A percentile compares a stretch with the other conserved stretches of the same genome.
Conservation (phyloP, 441 rosid species). For the Aquilaria agallochum region DNA sequence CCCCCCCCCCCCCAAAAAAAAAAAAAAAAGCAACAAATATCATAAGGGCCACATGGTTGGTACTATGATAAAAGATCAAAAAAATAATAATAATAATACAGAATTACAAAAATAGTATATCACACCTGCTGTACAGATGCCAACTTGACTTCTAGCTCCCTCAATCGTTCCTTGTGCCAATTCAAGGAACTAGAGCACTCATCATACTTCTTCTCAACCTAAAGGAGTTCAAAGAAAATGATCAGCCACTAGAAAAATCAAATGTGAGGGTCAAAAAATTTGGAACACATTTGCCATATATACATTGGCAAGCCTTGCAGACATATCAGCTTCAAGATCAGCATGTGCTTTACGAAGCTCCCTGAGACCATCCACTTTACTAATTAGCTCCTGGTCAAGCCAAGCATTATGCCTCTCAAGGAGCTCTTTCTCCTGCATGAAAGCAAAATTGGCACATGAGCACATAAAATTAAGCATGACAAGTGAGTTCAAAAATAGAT, state of each 20-base stretch:
- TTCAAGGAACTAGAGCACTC: constrained; percentile 66
- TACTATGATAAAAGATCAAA: constrained; percentile 5
- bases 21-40: constrained; percentile 5
- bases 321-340: constrained; percentile 78
- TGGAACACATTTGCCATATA: constrained; percentile 11
- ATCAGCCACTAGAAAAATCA: constrained; percentile 5
- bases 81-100: neutral
- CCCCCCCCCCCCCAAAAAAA: constrained; percentile 16
- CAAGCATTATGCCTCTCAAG: constrained; percentile 82
- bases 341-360: constrained; percentile 63
- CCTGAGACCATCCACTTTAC: constrained; percentile 61
- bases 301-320: constrained; percentile 76
- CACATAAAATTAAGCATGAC: too few relatives aligned
- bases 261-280: neutral
- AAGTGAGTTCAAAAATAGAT: too few relatives aligned
- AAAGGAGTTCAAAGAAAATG: constrained; percentile 17
- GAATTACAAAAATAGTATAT: neutral
- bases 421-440: constrained; percentile 83
- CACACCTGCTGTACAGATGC: constrained; percentile 65
- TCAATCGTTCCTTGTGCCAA: constrained; percentile 76
- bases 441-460: too few relatives aligned
- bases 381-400: constrained; percentile 89
- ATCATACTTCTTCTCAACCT: constrained; percentile 60
- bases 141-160: constrained; percentile 62
- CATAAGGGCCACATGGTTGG: constrained; percentile 1